Conservation (phyloP, 192 early-diverging fungal species). For the Linnemannia schmuckeri region DNA sequence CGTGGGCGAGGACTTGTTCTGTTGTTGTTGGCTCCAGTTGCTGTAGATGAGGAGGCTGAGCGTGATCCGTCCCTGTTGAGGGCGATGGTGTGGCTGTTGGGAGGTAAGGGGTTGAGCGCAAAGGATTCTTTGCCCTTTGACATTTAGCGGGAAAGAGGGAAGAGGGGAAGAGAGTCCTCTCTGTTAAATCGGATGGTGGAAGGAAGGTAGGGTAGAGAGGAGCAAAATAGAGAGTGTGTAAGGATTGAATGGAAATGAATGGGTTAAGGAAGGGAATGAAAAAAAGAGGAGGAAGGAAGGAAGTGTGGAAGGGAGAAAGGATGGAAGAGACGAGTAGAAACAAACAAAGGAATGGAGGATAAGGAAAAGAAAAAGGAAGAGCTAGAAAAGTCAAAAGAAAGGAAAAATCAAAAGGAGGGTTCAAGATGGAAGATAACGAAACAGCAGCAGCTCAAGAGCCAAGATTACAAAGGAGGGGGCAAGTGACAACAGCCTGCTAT, state of each 20-base stretch:
- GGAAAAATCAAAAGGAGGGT: background rate
- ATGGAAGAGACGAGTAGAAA: background rate
- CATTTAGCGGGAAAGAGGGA: slow-evolving; percentile 31
- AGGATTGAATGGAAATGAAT: background rate
- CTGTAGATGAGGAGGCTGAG: slow-evolving; percentile 8
- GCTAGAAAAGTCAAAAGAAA: background rate
- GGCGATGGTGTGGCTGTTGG: slow-evolving; percentile 26
- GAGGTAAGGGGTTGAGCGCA: slow-evolving; percentile 48
- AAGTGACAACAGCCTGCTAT: no score
- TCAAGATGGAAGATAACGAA: no score
- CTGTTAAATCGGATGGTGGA: background rate
- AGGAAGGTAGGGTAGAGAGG: background rate
- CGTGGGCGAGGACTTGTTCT: slow-evolving; percentile 29
- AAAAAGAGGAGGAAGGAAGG: background rate
- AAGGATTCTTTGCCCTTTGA: slow-evolving; percentile 54
- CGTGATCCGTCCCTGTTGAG: slow-evolving; percentile 46
- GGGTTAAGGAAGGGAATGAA: background rate
- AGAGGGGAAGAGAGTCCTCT: background rate
- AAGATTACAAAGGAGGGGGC: no score
- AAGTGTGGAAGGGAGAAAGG: background rate
- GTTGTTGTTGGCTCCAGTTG: background rate
- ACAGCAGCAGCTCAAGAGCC: no score
- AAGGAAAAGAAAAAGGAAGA: background rate
- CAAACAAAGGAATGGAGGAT: background rate
- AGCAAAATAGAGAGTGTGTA: background rate